Evolutionary conservation across 192 early-diverging fungal genomes (phyloP).

Genomic region (Piromyces finnis): DNA sequence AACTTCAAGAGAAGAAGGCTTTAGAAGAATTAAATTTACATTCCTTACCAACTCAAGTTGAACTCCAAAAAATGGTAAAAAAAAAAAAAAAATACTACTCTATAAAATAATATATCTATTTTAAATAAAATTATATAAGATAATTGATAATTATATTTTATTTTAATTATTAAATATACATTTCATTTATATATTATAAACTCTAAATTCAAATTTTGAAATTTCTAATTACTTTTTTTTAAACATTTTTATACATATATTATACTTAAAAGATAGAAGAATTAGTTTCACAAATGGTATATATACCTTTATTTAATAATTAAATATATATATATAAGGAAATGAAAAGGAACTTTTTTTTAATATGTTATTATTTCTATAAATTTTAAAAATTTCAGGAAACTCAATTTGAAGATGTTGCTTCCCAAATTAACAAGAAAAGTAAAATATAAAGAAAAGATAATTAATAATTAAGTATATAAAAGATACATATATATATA

Average conservation of each 20-base stretch:
- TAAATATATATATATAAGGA: too few species aligned
- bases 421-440: not conserved
- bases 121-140: too few species aligned
- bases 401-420: not conserved
- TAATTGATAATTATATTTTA: not conserved
- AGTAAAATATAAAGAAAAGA: not conserved
- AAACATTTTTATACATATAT: not conserved
- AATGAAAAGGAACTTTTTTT: too few species aligned
- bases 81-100: too few species aligned
- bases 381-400: not conserved
- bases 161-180: too few species aligned
- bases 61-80: not conserved
- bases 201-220: too few species aligned
- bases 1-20: too few species aligned
- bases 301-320: not conserved
- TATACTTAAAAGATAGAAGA: not conserved
- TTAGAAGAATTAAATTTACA: not conserved
- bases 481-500: too few species aligned
- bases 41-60: not conserved
- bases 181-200: too few species aligned
- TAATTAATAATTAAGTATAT: too few species aligned
- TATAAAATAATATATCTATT: too few species aligned
- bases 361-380: too few species aligned
- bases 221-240: not conserved
- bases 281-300: not conserved